A percentile compares a stretch with the other conserved stretches of the same genome.
These are phyloP conservation scores for Hypoxylon sp. DNA, from an alignment of 2,329 filamentous ascomycete genomes.

Conservation along the genomic window DNA sequence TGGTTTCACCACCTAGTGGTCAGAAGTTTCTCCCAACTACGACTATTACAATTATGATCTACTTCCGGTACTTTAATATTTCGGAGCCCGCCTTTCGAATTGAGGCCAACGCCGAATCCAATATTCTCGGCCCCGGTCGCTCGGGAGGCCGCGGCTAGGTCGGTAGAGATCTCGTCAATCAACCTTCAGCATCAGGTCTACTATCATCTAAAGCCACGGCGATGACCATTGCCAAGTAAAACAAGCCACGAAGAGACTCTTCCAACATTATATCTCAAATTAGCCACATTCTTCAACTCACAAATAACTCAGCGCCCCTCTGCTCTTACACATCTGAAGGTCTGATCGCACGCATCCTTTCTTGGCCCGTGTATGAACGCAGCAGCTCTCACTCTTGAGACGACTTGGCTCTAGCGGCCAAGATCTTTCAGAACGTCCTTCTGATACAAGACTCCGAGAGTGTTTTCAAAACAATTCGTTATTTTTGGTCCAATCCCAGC, in stretches of 20 bases:
- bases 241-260: neutral
- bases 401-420: conserved; percentile 49
- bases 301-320: conserved; percentile 2
- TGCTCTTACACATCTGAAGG: conserved; percentile 9
- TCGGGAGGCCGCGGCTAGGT: neutral
- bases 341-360: conserved; percentile 28
- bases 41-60: neutral
- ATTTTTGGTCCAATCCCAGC: conserved; percentile 40
- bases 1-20: too few species aligned
- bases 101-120: conserved; percentile 4
- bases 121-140: conserved; percentile 3
- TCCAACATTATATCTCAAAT: conserved; percentile 7
- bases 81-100: neutral
- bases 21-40: neutral
- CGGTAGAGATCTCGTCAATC: neutral
- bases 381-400: conserved; percentile 36
- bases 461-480: conserved; percentile 38
- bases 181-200: too few species aligned
- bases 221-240: conserved; percentile 1
- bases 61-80: neutral
- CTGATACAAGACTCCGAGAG: conserved; percentile 43
- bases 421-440: conserved; percentile 40
- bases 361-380: conserved; percentile 36
- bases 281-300: conserved; percentile 1
- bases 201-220: neutral